These are phyloP conservation scores for Helicostylum pulchrum DNA, from an alignment of 192 early-diverging fungal genomes.

Conservation along the genomic window DNA sequence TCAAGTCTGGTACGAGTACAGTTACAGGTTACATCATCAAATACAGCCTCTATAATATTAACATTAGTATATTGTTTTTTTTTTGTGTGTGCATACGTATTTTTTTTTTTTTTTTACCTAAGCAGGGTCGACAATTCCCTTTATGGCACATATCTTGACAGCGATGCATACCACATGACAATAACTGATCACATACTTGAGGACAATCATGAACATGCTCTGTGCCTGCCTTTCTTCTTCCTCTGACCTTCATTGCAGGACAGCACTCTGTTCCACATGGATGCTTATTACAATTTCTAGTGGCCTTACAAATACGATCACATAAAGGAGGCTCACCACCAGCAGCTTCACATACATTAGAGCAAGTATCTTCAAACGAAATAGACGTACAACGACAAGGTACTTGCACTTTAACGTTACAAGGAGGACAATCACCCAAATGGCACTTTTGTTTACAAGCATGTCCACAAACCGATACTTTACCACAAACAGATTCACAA, in stretches of 20 bases:
- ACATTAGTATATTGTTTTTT: neutral
- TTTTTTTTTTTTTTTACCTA: slow-evolving; percentile 30
- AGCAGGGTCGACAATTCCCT: slow-evolving; percentile 72
- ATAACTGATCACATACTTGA: slow-evolving; percentile 65
- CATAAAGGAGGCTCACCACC: slow-evolving; percentile 53
- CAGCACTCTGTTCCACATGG: slow-evolving; percentile 66
- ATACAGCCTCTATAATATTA: slow-evolving; percentile 54
- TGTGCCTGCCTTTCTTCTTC: slow-evolving; percentile 17
- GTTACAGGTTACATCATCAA: slow-evolving; percentile 81
- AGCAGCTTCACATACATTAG: slow-evolving; percentile 34
- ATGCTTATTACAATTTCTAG: slow-evolving; percentile 71
- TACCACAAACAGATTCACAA: slow-evolving; percentile 60
- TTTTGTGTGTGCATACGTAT: neutral
- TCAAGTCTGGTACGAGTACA: slow-evolving; percentile 80
- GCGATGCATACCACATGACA: slow-evolving; percentile 78
- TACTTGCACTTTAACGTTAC: slow-evolving; percentile 44
- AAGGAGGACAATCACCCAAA: slow-evolving; percentile 61
- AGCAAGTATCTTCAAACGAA: slow-evolving; percentile 44
- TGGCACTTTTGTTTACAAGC: slow-evolving; percentile 59
- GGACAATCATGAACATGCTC: slow-evolving; percentile 57
- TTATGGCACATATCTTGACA: slow-evolving; percentile 80
- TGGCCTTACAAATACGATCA: slow-evolving; percentile 57
- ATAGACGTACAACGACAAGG: slow-evolving; percentile 65
- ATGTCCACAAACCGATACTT: slow-evolving; percentile 60
- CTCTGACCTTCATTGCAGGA: slow-evolving; percentile 41